Conservation (phyloP, 208 protist genomes). For the Trypanosoma caninum region DNA sequence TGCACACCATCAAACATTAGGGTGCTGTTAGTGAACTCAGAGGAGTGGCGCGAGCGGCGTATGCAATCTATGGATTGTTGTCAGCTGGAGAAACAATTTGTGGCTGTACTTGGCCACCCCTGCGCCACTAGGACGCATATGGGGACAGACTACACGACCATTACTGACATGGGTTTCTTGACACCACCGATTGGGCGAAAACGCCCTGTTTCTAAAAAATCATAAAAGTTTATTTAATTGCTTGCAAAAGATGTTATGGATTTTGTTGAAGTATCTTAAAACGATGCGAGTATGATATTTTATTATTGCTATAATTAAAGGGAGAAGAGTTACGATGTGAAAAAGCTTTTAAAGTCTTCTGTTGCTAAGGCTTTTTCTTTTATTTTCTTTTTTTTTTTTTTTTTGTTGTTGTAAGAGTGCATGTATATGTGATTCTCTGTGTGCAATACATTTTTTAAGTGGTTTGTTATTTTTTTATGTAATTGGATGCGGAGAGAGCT, state of each 20-base stretch:
- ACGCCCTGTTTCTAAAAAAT: constrained; percentile 16
- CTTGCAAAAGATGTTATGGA: constrained; percentile 17
- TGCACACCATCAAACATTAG: neutral
- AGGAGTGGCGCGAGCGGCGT: constrained; percentile 10
- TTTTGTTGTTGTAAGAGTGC: neutral
- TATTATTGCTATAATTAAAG: neutral
- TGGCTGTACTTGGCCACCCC: neutral
- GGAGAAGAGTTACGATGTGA: neutral
- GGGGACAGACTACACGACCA: constrained; percentile 11
- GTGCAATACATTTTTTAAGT: too few relatives aligned
- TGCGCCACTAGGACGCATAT: neutral
- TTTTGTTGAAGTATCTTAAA: neutral
- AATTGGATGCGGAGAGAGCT: too few relatives aligned
- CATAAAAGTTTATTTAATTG: constrained; percentile 8
- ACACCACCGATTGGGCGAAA: constrained; percentile 5
- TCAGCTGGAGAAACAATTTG: neutral
- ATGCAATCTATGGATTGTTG: neutral
- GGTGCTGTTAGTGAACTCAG: constrained; percentile 15
- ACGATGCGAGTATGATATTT: neutral
- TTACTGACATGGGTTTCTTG: constrained; percentile 21
- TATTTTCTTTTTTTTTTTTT: neutral
- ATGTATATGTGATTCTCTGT: neutral
- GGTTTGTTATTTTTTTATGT: too few relatives aligned
- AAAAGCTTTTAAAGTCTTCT: too few relatives aligned
- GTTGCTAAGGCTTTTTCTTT: neutral